A percentile compares a stretch with the other conserved stretches of the same genome.
Evolutionary conservation across 2,329 filamentous ascomycete genomes (phyloP).

Genomic region (Fusarium liriodendri): DNA sequence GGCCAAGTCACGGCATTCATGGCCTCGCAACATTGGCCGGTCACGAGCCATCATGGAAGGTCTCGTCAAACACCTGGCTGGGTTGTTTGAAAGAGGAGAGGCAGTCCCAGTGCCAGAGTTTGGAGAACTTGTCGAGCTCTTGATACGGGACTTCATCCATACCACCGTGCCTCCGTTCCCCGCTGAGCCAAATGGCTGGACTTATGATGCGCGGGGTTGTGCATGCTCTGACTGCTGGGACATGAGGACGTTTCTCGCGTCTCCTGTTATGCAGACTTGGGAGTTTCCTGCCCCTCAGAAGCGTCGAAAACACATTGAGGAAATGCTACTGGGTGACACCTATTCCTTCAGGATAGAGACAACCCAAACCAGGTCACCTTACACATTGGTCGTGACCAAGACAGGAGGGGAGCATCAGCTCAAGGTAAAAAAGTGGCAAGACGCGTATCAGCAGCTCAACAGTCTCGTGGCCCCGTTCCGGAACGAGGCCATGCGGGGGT

Average conservation of each 20-base stretch:
- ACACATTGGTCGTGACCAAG: slow-evolving; percentile 4
- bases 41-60: not conserved
- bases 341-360: not conserved
- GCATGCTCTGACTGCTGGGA: slow-evolving; percentile 3
- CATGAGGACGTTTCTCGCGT: slow-evolving; percentile 5
- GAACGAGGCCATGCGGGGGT: not conserved
- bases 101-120: not conserved
- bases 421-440: not conserved
- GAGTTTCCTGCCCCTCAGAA: not conserved
- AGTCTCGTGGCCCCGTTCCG: not conserved
- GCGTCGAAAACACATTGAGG: slow-evolving; percentile 5
- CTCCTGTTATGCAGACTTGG: not conserved
- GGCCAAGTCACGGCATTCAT: not conserved
- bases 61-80: slow-evolving; percentile 8
- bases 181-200: not conserved
- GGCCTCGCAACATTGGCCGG: not conserved
- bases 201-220: slow-evolving; percentile 14
- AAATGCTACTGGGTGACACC: not conserved
- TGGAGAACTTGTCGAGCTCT: slow-evolving; percentile 3
- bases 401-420: not conserved
- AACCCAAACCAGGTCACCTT: not conserved
- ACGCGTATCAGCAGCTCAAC: not conserved
- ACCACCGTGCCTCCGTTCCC: not conserved
- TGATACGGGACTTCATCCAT: slow-evolving; percentile 4
- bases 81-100: not conserved